Evolutionary conservation across 163 green algal species (phyloP).

Genomic region (Scenedesmus sp.): DNA sequence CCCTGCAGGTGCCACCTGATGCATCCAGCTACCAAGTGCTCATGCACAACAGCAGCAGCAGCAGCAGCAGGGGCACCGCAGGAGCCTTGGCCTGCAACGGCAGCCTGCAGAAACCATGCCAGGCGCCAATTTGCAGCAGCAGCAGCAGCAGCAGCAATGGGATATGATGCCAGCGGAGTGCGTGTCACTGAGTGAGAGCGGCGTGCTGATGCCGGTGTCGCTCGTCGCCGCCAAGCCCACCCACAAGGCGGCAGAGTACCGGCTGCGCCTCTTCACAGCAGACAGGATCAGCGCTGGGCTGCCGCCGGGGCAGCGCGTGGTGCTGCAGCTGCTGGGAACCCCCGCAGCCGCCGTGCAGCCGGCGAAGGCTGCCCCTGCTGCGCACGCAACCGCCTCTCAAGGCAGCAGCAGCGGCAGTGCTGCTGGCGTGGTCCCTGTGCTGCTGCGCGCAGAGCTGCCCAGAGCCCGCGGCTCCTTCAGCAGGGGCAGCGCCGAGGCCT

Average conservation of each 20-base stretch:
- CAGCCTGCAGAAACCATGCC: background rate
- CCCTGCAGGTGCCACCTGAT: background rate
- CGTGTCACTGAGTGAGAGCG: background rate
- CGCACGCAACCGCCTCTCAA: background rate
- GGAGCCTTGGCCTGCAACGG: background rate
- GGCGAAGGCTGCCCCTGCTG: background rate
- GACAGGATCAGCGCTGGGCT: slow-evolving; percentile 24
- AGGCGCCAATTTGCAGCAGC: background rate
- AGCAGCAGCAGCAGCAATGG: slow-evolving; percentile 7
- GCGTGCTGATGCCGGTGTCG: background rate
- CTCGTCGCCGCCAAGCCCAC: slow-evolving; percentile 13
- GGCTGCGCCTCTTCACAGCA: slow-evolving; percentile 32
- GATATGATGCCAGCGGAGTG: too few relatives aligned
- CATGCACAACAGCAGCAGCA: background rate
- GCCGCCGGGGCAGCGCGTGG: slow-evolving; percentile 27
- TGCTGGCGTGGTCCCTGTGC: background rate
- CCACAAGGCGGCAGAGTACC: slow-evolving; percentile 36
- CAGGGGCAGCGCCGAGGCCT: slow-evolving; percentile 11
- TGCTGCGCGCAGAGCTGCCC: background rate
- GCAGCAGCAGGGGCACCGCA: background rate
- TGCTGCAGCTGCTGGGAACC: slow-evolving; percentile 8
- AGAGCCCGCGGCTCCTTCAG: background rate
- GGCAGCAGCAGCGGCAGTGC: background rate
- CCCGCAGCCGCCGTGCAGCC: background rate
- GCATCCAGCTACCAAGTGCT: background rate